Evolutionary conservation across 495 filamentous ascomycete genomes (phyloP).

Genomic region (Aspergillus carlsbadensis): DNA sequence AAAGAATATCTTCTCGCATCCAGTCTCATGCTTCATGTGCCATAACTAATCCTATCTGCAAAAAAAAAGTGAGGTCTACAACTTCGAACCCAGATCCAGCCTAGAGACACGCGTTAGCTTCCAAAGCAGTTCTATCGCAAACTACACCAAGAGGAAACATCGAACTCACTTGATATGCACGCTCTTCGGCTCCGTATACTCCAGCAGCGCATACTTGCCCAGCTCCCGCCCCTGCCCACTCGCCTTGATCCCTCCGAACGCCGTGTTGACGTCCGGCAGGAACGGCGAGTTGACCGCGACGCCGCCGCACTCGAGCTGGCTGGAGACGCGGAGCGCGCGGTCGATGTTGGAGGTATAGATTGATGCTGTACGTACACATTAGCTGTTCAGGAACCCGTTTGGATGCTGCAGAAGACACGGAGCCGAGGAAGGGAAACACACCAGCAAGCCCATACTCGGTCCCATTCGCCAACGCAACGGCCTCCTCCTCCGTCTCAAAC

Average conservation of each 20-base stretch:
- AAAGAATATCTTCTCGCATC: no score
- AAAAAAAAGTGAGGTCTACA: no score
- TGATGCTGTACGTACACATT: not conserved
- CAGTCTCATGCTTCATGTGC: no score
- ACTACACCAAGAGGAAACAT: no score
- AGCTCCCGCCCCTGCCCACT: slow-evolving; percentile 7
- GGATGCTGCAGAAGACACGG: not conserved
- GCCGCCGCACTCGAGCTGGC: slow-evolving; percentile 45
- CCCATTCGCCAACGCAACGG: slow-evolving; percentile 33
- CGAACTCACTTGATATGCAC: slow-evolving; percentile 9
- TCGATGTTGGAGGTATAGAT: slow-evolving; percentile 40
- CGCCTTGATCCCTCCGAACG: slow-evolving; percentile 9
- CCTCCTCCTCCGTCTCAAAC: slow-evolving; percentile 39
- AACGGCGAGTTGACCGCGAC: slow-evolving; percentile 41
- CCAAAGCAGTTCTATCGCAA: no score
- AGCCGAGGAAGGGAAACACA: slow-evolving; percentile 24
- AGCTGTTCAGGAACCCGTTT: not conserved
- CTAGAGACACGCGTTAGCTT: no score
- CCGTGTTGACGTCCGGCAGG: slow-evolving; percentile 5
- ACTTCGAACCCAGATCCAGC: no score
- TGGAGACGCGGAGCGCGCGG: slow-evolving; percentile 42
- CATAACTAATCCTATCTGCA: no score
- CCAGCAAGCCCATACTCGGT: slow-evolving; percentile 35
- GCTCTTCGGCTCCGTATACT: slow-evolving; percentile 11
- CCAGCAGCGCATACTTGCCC: slow-evolving; percentile 6